phyloP scores from a whole-genome alignment of 176 grass and related monocot species.

The Neostapfia colusana region DNA sequence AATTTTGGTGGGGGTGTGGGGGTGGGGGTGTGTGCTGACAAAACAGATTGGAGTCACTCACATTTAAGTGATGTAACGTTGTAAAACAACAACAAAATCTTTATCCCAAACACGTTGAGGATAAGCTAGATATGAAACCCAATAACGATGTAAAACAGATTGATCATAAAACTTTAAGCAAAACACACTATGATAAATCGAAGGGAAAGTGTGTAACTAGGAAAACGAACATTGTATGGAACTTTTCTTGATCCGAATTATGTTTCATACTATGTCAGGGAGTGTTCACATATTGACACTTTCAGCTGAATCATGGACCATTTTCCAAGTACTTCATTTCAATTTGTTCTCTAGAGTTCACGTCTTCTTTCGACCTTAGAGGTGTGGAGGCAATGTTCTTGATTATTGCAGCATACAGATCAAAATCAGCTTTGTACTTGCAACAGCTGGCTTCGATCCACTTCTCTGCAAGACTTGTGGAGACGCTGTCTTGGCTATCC shows the following conservation, averaged over 20 bases:
- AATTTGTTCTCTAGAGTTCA: slow-evolving; percentile 39
- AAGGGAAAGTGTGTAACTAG: not conserved
- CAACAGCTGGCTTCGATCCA: slow-evolving; percentile 90
- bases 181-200: too few species aligned
- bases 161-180: not conserved
- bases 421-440: slow-evolving; percentile 94
- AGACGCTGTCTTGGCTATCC: slow-evolving; percentile 88
- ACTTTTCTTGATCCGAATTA: not conserved
- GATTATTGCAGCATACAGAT: slow-evolving; percentile 72
- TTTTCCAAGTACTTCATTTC: slow-evolving; percentile 71
- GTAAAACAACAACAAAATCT: too few species aligned
- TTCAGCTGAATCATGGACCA: slow-evolving; percentile 40
- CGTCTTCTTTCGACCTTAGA: slow-evolving; percentile 37
- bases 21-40: too few species aligned
- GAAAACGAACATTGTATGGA: not conserved
- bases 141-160: not conserved
- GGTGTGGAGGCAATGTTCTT: slow-evolving; percentile 63
- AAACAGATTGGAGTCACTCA: too few species aligned
- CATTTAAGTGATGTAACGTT: too few species aligned
- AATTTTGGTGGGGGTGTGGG: too few species aligned
- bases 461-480: slow-evolving; percentile 80
- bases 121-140: too few species aligned
- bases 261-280: not conserved
- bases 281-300: not conserved
- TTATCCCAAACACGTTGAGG: too few species aligned